These are phyloP conservation scores for Cafeteria roenbergensis DNA, from an alignment of 108 stramenopile species.

Conservation along the genomic window DNA sequence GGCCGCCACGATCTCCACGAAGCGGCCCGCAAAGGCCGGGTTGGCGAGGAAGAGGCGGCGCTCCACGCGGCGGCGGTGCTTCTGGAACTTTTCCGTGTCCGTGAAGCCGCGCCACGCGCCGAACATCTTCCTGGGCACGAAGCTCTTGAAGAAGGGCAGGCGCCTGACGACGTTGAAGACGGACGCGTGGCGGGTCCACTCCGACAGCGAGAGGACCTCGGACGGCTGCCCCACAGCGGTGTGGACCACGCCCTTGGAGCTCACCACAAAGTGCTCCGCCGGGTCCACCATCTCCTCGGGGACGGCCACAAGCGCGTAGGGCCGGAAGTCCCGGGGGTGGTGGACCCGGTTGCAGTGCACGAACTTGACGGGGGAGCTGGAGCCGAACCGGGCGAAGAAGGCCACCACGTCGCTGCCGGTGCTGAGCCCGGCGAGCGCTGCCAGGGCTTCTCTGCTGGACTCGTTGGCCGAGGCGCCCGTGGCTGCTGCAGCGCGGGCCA, in stretches of 20 bases:
- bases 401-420: constrained; percentile 46
- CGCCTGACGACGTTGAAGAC: constrained; percentile 45
- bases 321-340: constrained; percentile 20
- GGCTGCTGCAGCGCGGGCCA: too few species aligned
- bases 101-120: constrained; percentile 37
- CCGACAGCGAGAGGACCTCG: constrained; percentile 43
- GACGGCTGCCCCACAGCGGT: constrained; percentile 34
- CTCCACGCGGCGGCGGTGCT: constrained; percentile 31
- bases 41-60: constrained; percentile 37
- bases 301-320: constrained; percentile 41
- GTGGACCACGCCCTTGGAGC: constrained; percentile 41
- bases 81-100: constrained; percentile 29
- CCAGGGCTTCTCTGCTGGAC: too few species aligned
- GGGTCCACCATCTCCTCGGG: constrained; percentile 15
- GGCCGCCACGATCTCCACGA: constrained; percentile 24
- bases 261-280: constrained; percentile 50
- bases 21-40: constrained; percentile 28
- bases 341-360: constrained; percentile 35
- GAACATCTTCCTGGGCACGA: constrained; percentile 33
- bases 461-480: too few species aligned
- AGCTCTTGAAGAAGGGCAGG: constrained; percentile 38
- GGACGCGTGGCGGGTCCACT: constrained; percentile 46
- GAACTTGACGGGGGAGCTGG: constrained; percentile 43
- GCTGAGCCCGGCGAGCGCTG: constrained; percentile 8
- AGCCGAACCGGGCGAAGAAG: constrained; percentile 43